Conservation (phyloP, 164 flowering plant genomes). For the Stephania cephalantha region DNA sequence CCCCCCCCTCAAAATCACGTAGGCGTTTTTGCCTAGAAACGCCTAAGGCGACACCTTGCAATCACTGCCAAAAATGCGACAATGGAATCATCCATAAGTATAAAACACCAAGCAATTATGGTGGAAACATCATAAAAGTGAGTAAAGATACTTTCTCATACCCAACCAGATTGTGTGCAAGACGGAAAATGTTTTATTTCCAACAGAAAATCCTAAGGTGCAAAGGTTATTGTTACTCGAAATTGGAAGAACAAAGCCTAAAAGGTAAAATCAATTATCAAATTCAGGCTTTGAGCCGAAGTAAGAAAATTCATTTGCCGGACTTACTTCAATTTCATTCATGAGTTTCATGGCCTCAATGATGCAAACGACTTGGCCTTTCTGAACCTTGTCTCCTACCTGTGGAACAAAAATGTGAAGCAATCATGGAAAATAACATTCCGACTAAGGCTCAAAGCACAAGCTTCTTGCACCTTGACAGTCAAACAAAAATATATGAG, state of each 20-base stretch:
- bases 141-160: not conserved
- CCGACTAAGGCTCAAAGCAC: not conserved
- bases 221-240: not conserved
- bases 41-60: no score
- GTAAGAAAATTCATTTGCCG: not conserved
- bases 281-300: not conserved
- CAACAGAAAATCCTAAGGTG: not conserved
- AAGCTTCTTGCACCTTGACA: not conserved
- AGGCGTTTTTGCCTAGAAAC: no score
- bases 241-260: not conserved
- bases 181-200: not conserved
- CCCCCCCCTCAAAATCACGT: no score
- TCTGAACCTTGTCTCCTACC: constrained; percentile 78
- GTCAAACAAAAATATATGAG: not conserved
- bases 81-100: not conserved
- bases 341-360: constrained; percentile 81
- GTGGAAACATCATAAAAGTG: not conserved
- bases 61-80: not conserved
- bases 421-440: not conserved
- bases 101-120: not conserved
- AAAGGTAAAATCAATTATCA: not conserved
- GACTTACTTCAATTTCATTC: constrained; percentile 72
- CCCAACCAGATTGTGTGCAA: not conserved
- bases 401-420: constrained; percentile 15
- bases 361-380: constrained; percentile 74